Evolutionary conservation across 352 stramenopile genomes (phyloP), one percentile per base, ranked within the genome.

Genomic region (Saprolegnia parasitica): DNA sequence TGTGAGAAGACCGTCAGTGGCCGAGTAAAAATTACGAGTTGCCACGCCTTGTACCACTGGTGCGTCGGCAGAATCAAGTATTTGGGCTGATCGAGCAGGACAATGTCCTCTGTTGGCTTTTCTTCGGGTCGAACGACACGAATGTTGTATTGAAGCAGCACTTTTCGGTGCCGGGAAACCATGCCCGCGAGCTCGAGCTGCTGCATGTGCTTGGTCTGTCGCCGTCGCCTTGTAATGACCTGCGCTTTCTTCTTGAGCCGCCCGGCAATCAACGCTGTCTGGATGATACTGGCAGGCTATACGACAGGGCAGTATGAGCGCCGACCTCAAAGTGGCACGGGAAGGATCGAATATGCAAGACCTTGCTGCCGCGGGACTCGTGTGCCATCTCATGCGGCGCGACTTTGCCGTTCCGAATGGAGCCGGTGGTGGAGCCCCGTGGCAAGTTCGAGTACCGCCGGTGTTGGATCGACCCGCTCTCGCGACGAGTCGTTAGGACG

Each of bases 71-170:
- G 88, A 23, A 90, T 79, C 76, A 93, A 81, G 47, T 90, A 65
- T 8, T 21, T 23, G 3, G 47, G 5, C 16, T 55, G 71, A 5
- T 76, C 76, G 5, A 88, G 62, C 40, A 80, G 80, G 37, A 77
- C 78, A 5, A 86, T 52, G 3, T 76, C 68, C 9, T 67, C 66
- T 23, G 46, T 68, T 29, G 88, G 74, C 3, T 78, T 66, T 35
- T 82, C 74, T 8, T 77, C 74, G 15, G 77, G 76, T 37, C 81
- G 73, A 13, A 90, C 76, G 9, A 80, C 76, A 0, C 85, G 83
- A 65, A 93, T 89, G 71, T 87, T 91, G 70, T 93, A 93, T 37
- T 80, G 65, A 21, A 80, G 78, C 0, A 93, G 72, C 50, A 93
- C 85, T 24, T 91, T 91, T 52, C 83, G 79, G 56, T 93, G 85